Evolutionary conservation across 768 basidiomycete genomes (phyloP).

Genomic region (Gymnopilus dilepis): DNA sequence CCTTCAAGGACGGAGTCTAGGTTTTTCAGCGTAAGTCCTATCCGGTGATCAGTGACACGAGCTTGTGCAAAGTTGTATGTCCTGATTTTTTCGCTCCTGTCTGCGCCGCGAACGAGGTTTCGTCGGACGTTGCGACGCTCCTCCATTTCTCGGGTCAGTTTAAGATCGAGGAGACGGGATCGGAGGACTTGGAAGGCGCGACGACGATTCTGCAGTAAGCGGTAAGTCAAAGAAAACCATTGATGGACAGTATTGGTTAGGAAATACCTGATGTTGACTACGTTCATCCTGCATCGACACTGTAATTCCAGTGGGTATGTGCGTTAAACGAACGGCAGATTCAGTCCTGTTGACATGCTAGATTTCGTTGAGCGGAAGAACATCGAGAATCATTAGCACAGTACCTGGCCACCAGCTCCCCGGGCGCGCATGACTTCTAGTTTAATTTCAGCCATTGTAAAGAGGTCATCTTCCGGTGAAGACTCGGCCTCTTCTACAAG

Average conservation of each 20-base stretch:
- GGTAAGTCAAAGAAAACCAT: neutral
- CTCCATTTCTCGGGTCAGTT: slow-evolving; percentile 71
- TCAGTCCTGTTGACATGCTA: slow-evolving; percentile 99
- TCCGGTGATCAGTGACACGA: slow-evolving; percentile 91
- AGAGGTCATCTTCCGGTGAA: slow-evolving; percentile 62
- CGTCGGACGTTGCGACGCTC: slow-evolving; percentile 71
- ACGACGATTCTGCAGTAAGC: slow-evolving; percentile 73
- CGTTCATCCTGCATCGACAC: slow-evolving; percentile 99
- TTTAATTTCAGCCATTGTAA: slow-evolving; percentile 84
- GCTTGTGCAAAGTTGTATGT: slow-evolving; percentile 98
- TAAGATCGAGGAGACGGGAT: slow-evolving; percentile 84
- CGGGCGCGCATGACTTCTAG: slow-evolving; percentile 94
- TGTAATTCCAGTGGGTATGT: slow-evolving; percentile 89
- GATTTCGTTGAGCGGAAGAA: slow-evolving; percentile 2
- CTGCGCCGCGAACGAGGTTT: slow-evolving; percentile 79
- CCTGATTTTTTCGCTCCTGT: slow-evolving; percentile 92
- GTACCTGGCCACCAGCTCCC: slow-evolving; percentile 96
- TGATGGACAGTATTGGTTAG: neutral
- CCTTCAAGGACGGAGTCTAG: slow-evolving; percentile 70
- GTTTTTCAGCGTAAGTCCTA: slow-evolving; percentile 77
- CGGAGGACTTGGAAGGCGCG: slow-evolving; percentile 91
- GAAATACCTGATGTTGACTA: slow-evolving; percentile 87
- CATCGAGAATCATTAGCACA: slow-evolving; percentile 2
- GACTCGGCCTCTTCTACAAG: slow-evolving; percentile 67
- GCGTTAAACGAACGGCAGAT: slow-evolving; percentile 93